Evolutionary conservation across 495 filamentous ascomycete species (phyloP), one percentile per base, ranked within the genome.

Genomic region (Aspergillus conjunctus): DNA sequence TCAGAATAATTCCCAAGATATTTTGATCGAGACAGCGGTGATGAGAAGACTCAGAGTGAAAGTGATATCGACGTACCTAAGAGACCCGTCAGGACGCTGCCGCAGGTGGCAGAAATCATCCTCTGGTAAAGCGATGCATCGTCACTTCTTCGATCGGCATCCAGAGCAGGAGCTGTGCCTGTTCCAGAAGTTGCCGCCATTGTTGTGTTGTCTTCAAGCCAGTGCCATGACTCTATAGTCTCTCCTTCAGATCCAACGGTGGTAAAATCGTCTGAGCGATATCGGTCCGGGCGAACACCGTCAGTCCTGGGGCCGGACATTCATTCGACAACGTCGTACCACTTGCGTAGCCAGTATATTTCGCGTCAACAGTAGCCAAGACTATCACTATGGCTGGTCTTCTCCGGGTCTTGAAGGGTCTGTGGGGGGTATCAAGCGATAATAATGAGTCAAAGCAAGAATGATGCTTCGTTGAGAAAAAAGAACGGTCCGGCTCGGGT

Each of bases 21-120:
- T 18, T 26, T 26, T 17, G 8, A 41, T 21, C 41, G 17, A 22
- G 15, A n/a, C 3, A 15, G 41, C 41, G 30, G 46, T 41, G n/a
- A 4, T 15, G 15, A 41, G 34, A 15, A 41, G 34, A 15, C 17
- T 21, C 30, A 18, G 9, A 11, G 30, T 15, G 33, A n/a, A 15
- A 7, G 7, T 12, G 32, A 48, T 43, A 31, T 58, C 39, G 64
- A 83, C 59, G n/a, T 83, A 97, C 93, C 93, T 54, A 98, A 81
- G 12, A 98, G 75, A 31, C 90, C 91, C 10, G 94, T 98, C 54
- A 98, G 74, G 60, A 98, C 75, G 69, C 92, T 97, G 20, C 94
- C 94, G 10, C 87, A 88, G 17, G 92, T 91, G 8, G 94, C 94
- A 58, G 93, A 96, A 33, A 94, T 70, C 95, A 98, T 98, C 76